Base-by-base conservation (phyloP, 352 stramenopile genomes). In the Phytophthora ohioensis region DNA sequence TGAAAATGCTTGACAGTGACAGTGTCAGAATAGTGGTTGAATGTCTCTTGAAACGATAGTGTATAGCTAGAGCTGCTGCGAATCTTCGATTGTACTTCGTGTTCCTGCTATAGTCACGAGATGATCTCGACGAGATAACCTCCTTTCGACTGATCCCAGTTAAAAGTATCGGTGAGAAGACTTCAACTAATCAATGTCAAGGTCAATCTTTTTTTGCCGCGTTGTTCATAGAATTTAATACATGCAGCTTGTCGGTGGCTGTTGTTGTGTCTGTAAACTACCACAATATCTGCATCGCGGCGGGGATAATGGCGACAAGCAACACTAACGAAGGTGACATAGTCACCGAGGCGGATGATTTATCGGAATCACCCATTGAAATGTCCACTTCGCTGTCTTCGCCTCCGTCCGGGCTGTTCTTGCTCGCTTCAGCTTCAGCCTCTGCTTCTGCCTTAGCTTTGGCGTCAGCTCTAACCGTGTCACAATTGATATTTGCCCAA, bases 301-400 rank as follows among this genome's bases (percentile, higher is more conserved):
- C 51, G 4, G 48, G 5, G 7, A 65, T 47, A 9, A 43, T 3
- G 13, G 41, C 49, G 67, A 51, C 8, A 10, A 66, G 9, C 43
- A 69, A 27, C 9, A 30, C 11, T 3, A 3, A 60, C 4, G 12
- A 13, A 56, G 45, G 4, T 15, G 3, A 13, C 3, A 56, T 30
- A 8, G 5, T 46, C 13, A 8, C 39, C 31, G n/a, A 35, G 27
- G 47, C 34, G 12, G 64, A 58, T 3, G 65, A 10, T 2, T 51
- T 53, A 4, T 54, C 58, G 12, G 3, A 21, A n/a, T 65, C 32
- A 30, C 67, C 61, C 52, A 65, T 75, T 3, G 61, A 75, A 31
- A 75, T 75, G 21, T 75, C 61, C 3, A 69, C 46, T 10, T 75
- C 67, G n/a, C 47, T 63, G 49, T 75, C 67, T 43, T 75, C 67